Base-by-base conservation (phyloP, 2,329 filamentous ascomycete species). In the Diaporthe eres region DNA sequence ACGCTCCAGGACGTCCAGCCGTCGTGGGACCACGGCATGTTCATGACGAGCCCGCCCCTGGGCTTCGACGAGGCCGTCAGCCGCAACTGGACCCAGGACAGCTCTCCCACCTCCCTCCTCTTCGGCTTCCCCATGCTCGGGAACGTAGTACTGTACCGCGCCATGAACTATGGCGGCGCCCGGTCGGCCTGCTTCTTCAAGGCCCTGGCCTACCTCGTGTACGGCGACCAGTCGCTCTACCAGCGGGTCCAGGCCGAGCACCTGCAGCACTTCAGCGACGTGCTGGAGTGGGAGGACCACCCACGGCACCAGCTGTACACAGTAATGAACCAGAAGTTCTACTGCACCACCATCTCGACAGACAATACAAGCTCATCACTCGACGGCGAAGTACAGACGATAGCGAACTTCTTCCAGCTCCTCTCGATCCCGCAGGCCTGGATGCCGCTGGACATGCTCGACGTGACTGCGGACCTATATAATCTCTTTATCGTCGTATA, bases 381-480 rank as follows among this genome's bases (percentile, higher is more conserved):
- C 9, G 37, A 15, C 17, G 53, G n/a, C 8, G 49, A 55, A 9
- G 65, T 55, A 1, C 15, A 19, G 2, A 42, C 37, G 6, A 15
- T 39, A 9, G 80, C 79, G 22, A 84, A 83, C 68, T 71, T 82
- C 19, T 84, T 79, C 79, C 82, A 84, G 77, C 68, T 78, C 17
- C 74, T 85, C 28, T 79, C 81, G 31, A 76, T 83, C 25, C 81
- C 82, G 1, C 78, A 80, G 34, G 74, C 79, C 6, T 84, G 82
- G 80, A 79, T 78, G 4, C 80, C 79, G 7, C 79, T 81, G 2
- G 78, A 80, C 13, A 80, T 83, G 76, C 78, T 81, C 53, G 78
- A 81, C 71, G 73, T 85, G 7, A 84, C 81, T 0, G 83, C 83
- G 1, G 82, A 84, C 70, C 77, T 85, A 6, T 84, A 84, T 70